phyloP scores from a whole-genome alignment of 2,329 filamentous ascomycete genomes.

The Talaromyces funiculosus region DNA sequence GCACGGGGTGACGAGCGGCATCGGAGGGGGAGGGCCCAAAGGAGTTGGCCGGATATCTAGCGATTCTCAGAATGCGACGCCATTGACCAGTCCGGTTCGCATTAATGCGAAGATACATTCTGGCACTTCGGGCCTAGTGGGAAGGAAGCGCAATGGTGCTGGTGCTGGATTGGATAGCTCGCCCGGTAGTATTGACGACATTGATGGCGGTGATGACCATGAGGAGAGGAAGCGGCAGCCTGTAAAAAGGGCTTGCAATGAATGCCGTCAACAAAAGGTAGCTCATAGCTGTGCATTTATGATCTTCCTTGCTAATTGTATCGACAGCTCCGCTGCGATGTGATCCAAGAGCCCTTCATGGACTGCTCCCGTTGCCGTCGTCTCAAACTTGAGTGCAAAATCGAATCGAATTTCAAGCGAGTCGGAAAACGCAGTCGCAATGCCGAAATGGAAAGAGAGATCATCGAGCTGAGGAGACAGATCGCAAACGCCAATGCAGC shows the following conservation, averaged over 20 bases:
- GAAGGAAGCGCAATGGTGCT: conserved; percentile 40
- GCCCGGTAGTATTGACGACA: conserved; percentile 42
- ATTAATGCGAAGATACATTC: conserved; percentile 1
- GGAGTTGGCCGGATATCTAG: conserved; percentile 19
- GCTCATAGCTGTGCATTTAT: background rate
- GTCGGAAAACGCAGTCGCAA: conserved; percentile 61
- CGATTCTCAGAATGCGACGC: conserved; percentile 32
- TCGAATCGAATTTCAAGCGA: conserved; percentile 64
- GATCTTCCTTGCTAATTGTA: conserved; percentile 6
- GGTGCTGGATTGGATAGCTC: conserved; percentile 44
- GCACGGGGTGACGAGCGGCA: conserved; percentile 28
- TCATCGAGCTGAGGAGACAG: conserved; percentile 46
- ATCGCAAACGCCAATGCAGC: conserved; percentile 32
- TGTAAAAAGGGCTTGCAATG: conserved; percentile 61
- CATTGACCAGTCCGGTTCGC: conserved; percentile 26
- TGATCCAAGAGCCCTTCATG: conserved; percentile 58
- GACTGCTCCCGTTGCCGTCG: conserved; percentile 59
- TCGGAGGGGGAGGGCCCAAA: conserved; percentile 29
- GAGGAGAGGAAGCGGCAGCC: conserved; percentile 43
- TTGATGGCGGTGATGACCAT: conserved; percentile 31
- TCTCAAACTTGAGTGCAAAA: conserved; percentile 58
- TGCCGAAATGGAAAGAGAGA: conserved; percentile 58
- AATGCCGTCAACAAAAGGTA: conserved; percentile 66
- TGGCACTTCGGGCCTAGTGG: conserved; percentile 17
- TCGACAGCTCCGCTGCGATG: conserved; percentile 59